These are phyloP conservation scores for Thalassiosira livingstoniorum DNA, from an alignment of 352 stramenopile genomes.

Conservation along the genomic window DNA sequence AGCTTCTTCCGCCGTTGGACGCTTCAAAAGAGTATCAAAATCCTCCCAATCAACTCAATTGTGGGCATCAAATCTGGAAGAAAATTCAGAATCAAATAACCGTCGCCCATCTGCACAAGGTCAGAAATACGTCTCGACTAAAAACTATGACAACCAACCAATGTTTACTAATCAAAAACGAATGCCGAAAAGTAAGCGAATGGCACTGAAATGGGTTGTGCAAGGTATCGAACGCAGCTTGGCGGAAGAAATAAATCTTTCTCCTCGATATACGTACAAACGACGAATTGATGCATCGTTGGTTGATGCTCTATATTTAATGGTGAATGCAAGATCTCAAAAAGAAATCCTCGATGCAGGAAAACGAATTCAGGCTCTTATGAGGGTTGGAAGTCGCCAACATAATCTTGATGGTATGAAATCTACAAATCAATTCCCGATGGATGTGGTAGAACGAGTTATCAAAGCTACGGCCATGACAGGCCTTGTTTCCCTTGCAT, in stretches of 20 bases:
- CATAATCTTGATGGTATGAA: no score
- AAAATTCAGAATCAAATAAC: no score
- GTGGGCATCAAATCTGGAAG: no score
- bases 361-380: slow-evolving; percentile 38
- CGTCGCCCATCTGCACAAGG: no score
- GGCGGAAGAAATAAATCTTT: slow-evolving; percentile 7
- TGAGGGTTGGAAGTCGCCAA: slow-evolving; percentile 12
- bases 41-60: no score
- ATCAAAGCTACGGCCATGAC: slow-evolving; percentile 60
- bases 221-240: slow-evolving; percentile 50
- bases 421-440: slow-evolving; percentile 38
- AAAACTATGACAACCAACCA: no score
- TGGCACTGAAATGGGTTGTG: slow-evolving; percentile 51
- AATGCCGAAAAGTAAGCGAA: slow-evolving; percentile 47
- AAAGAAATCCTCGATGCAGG: slow-evolving; percentile 47
- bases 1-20: no score
- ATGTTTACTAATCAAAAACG: slow-evolving; percentile 18
- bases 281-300: slow-evolving; percentile 46
- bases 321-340: slow-evolving; percentile 44
- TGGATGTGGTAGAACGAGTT: slow-evolving; percentile 62
- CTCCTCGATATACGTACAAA: slow-evolving; percentile 31
- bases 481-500: slow-evolving; percentile 59
- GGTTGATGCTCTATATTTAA: slow-evolving; percentile 47
- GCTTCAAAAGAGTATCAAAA: no score
- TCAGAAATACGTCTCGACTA: no score